Conservation (phyloP, 495 filamentous ascomycete genomes). For the Penicillium simplicissimum region DNA sequence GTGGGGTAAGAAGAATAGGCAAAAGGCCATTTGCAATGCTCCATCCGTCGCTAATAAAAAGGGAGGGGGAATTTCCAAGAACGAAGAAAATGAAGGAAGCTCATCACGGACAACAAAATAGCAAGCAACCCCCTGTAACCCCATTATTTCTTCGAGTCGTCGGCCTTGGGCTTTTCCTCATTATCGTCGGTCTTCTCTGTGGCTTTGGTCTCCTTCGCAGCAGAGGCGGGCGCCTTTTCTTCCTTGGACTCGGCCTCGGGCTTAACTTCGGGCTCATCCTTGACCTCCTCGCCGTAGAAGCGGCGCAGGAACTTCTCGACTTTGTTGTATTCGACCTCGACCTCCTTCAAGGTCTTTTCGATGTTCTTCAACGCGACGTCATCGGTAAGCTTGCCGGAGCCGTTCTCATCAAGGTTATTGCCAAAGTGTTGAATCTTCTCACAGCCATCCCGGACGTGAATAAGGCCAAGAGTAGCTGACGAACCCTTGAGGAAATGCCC, state of each 20-base stretch:
- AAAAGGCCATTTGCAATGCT: conserved; percentile 32
- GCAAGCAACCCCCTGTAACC: conserved; percentile 12
- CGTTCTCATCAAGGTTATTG: conserved; percentile 72
- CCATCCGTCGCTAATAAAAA: conserved; percentile 35
- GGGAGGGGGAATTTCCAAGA: not conserved
- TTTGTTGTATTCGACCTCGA: conserved; percentile 76
- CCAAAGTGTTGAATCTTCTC: conserved; percentile 97
- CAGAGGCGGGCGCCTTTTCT: conserved; percentile 3
- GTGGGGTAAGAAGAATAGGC: conserved; percentile 7
- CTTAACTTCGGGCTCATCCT: conserved; percentile 11
- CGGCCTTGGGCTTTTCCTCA: conserved; percentile 17
- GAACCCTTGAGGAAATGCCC: conserved; percentile 98
- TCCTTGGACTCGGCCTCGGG: conserved; percentile 4
- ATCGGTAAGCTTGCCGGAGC: conserved; percentile 64
- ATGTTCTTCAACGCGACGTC: conserved; percentile 67
- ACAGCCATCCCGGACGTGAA: conserved; percentile 88
- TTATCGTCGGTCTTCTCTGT: not conserved
- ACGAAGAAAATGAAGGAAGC: conserved; percentile 3
- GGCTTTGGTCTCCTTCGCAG: conserved; percentile 14
- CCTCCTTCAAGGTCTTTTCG: conserved; percentile 63
- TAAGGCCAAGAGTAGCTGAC: conserved; percentile 92
- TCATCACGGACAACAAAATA: conserved; percentile 16
- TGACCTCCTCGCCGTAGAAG: conserved; percentile 61
- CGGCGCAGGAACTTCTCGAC: conserved; percentile 68
- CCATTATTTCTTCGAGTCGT: conserved; percentile 23